Conservation (phyloP, 2,329 filamentous ascomycete genomes). For the Beauveria rudraprayagi region DNA sequence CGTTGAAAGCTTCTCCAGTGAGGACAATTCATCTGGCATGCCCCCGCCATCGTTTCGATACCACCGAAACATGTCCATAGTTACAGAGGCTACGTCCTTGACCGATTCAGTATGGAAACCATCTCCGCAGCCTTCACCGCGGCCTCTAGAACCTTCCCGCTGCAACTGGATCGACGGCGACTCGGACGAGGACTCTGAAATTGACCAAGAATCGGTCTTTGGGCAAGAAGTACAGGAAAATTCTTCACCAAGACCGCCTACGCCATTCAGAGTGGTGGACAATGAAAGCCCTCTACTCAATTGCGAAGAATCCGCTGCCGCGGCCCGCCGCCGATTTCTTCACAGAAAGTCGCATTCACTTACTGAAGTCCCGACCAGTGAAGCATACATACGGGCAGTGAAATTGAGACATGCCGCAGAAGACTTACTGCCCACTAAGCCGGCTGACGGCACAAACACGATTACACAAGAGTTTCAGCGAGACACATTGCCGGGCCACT, state of each 20-base stretch:
- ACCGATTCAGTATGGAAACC: slow-evolving; percentile 22
- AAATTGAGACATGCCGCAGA: background rate
- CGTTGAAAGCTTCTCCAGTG: slow-evolving; percentile 22
- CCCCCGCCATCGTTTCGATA: slow-evolving; percentile 25
- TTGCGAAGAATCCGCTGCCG: background rate
- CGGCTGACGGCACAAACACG: background rate
- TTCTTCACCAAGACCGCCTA: slow-evolving; percentile 25
- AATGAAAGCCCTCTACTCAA: background rate
- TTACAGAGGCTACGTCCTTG: slow-evolving; percentile 30
- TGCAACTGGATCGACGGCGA: slow-evolving; percentile 32
- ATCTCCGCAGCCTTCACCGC: slow-evolving; percentile 19
- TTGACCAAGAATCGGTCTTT: slow-evolving; percentile 11
- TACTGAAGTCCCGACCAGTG: slow-evolving; percentile 6
- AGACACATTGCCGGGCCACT: background rate
- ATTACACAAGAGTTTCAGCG: slow-evolving; percentile 7
- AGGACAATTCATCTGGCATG: slow-evolving; percentile 24
- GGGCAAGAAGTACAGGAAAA: slow-evolving; percentile 10
- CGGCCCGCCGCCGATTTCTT: background rate
- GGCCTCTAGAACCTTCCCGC: slow-evolving; percentile 16
- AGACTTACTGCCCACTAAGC: background rate
- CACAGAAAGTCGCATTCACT: slow-evolving; percentile 20
- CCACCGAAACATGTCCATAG: slow-evolving; percentile 26
- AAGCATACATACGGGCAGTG: background rate
- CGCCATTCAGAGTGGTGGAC: slow-evolving; percentile 15
- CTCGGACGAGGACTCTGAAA: slow-evolving; percentile 24